phyloP scores from a whole-genome alignment of 345 rosid species.

The Anacardium occidentale region DNA sequence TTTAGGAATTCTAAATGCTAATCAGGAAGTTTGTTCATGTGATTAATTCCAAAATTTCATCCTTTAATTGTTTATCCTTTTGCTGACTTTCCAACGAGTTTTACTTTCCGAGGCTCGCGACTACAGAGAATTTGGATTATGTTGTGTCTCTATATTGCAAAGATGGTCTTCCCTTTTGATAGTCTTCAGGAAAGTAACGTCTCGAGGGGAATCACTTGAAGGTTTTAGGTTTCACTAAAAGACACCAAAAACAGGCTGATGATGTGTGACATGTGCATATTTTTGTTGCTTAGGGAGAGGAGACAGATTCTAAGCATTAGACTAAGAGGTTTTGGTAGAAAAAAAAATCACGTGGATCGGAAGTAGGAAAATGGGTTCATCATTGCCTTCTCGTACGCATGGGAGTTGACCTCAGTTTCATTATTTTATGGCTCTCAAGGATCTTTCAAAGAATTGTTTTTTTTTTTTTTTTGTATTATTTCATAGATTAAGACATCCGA shows the following conservation, averaged over 20 bases:
- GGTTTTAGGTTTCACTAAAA: constrained; percentile 30
- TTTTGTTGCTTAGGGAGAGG: constrained; percentile 15
- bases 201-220: constrained; percentile 24
- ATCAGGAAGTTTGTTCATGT: neutral
- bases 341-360: constrained; percentile 22
- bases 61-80: constrained; percentile 10
- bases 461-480: constrained; percentile 15
- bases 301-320: constrained; percentile 23
- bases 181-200: constrained; percentile 1
- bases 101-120: constrained; percentile 20
- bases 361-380: constrained; percentile 17
- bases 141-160: constrained; percentile 14
- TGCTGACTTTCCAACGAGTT: constrained; percentile 13
- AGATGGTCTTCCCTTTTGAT: neutral
- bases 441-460: constrained; percentile 40
- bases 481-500: constrained; percentile 30
- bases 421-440: constrained; percentile 22
- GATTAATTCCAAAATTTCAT: neutral
- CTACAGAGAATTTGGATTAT: constrained; percentile 22
- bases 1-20: neutral
- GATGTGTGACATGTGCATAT: constrained; percentile 22
- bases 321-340: constrained; percentile 4
- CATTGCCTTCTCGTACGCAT: constrained; percentile 33
- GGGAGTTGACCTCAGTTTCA: constrained; percentile 41
- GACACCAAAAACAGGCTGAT: constrained; percentile 30